phyloP scores from a whole-genome alignment of 805 yeast genomes.

The Ogataea pini region DNA sequence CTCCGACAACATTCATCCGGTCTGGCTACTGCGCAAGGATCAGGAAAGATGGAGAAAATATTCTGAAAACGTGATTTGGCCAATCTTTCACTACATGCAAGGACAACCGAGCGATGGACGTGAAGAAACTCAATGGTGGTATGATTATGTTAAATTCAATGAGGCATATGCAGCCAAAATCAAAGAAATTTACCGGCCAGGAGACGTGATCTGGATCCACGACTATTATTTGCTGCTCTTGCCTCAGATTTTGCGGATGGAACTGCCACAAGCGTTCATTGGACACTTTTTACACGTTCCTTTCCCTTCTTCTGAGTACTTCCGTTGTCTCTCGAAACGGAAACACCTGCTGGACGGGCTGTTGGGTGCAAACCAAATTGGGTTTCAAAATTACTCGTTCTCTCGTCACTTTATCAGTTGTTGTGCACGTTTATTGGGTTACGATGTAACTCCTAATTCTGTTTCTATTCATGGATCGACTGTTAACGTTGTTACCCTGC shows the following conservation, averaged over 20 bases:
- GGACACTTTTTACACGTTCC: slow-evolving; percentile 86
- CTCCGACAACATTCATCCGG: slow-evolving; percentile 69
- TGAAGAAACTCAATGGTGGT: slow-evolving; percentile 73
- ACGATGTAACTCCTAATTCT: slow-evolving; percentile 59
- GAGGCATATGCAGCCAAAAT: slow-evolving; percentile 86
- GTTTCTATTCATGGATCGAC: slow-evolving; percentile 76
- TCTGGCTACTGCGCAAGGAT: slow-evolving; percentile 81
- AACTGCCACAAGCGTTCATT: slow-evolving; percentile 68
- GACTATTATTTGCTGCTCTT: slow-evolving; percentile 81
- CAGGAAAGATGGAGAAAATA: slow-evolving; percentile 84
- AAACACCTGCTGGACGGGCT: slow-evolving; percentile 83
- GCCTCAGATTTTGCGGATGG: slow-evolving; percentile 82
- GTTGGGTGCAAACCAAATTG: slow-evolving; percentile 84
- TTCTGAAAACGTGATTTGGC: slow-evolving; percentile 92
- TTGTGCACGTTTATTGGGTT: slow-evolving; percentile 84
- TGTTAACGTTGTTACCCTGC: slow-evolving; percentile 72
- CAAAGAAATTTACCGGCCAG: slow-evolving; percentile 71
- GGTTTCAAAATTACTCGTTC: slow-evolving; percentile 84
- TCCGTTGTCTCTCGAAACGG: slow-evolving; percentile 84
- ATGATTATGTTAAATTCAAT: slow-evolving; percentile 86
- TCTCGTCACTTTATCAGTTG: slow-evolving; percentile 90
- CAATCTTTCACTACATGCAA: slow-evolving; percentile 90
- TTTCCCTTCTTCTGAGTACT: slow-evolving; percentile 94
- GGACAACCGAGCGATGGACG: slow-evolving; percentile 69
- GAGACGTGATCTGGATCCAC: slow-evolving; percentile 91